Evolutionary conservation across 2,329 filamentous ascomycete species (phyloP), one percentile per base, ranked within the genome.

Genomic region (Colletotrichum somersetense): DNA sequence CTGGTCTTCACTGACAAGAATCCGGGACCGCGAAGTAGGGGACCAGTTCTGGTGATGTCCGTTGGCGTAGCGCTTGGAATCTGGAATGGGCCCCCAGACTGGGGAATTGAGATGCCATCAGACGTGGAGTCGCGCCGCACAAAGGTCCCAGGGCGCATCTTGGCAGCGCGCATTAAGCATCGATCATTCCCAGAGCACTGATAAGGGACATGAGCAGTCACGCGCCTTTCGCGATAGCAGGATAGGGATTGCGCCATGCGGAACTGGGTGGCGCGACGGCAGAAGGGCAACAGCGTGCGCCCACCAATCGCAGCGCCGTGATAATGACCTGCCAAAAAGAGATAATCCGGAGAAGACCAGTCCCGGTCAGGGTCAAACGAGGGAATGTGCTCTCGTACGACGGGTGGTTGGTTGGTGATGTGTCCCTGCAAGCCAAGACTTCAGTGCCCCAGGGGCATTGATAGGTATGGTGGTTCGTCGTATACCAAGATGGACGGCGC

Each of bases 261-360:
- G 30, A 42, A 59, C 18, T 35, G 10, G 11, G 42, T 42, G 63
- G 48, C 52, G 26, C 18, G 38, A 59, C 2, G 26, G 20, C 18
- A 33, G 44, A n/a, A 38, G 38, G 35, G 55, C 38, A 14, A 52
- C 33, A 62, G 38, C n/a, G 2, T 33, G 42, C 18, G 35, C 58
- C 42, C 30, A 46, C 61, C 59, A 55, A 50, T 63, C 30, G 55
- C 33, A 42, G 23, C 46, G 48, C 26, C 3, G 53, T 30, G 23
- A 64, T 59, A 61, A 61, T 20, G 53, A 72, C 70, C 70, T 72
- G 58, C 70, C 70, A 23, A 35, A 69, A 52, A 57, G 26, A 71
- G 67, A 57, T 38, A 50, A 50, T 42, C 56, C 67, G 67, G 63
- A 70, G 66, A 72, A 64, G 33, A 26, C 20, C 33, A 55, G 40